These are phyloP conservation scores for Usnea hakonensis DNA, from an alignment of 495 filamentous ascomycete species.

Conservation along the genomic window DNA sequence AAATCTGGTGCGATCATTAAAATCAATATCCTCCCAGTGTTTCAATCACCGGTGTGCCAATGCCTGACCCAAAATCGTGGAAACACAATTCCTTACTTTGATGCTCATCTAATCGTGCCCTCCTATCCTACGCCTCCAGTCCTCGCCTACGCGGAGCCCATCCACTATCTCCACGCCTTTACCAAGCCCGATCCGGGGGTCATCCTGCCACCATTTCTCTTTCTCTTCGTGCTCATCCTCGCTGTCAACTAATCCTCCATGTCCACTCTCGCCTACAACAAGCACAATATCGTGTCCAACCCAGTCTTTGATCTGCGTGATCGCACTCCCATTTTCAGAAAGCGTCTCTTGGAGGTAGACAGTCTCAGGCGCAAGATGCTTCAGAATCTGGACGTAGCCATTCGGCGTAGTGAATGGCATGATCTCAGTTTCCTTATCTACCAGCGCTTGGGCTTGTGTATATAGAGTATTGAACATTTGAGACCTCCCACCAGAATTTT, in stretches of 20 bases:
- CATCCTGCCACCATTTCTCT: constrained; percentile 74
- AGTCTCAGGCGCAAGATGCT: constrained; percentile 71
- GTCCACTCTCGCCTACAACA: constrained; percentile 74
- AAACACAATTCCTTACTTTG: background rate
- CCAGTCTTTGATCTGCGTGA: constrained; percentile 72
- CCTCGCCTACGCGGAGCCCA: constrained; percentile 64
- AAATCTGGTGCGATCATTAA: background rate
- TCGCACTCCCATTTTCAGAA: constrained; percentile 59
- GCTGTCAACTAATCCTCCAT: constrained; percentile 81
- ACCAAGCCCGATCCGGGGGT: constrained; percentile 73
- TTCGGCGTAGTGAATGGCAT: constrained; percentile 74
- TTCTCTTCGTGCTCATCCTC: constrained; percentile 65
- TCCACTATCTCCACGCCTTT: constrained; percentile 84
- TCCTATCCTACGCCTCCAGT: constrained; percentile 70
- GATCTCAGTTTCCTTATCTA: constrained; percentile 76
- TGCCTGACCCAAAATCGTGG: background rate
- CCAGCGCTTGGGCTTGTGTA: constrained; percentile 63
- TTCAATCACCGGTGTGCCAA: background rate
- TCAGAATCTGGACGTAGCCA: constrained; percentile 74
- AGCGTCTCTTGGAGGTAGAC: constrained; percentile 80
- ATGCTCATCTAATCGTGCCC: constrained; percentile 51
- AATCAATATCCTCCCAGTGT: background rate
- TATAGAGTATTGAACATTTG: constrained; percentile 65
- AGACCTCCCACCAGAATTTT: constrained; percentile 31
- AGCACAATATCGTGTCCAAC: constrained; percentile 77